phyloP scores from a whole-genome alignment of 2,329 filamentous ascomycete genomes.

The Colletotrichum lindemuthianum region DNA sequence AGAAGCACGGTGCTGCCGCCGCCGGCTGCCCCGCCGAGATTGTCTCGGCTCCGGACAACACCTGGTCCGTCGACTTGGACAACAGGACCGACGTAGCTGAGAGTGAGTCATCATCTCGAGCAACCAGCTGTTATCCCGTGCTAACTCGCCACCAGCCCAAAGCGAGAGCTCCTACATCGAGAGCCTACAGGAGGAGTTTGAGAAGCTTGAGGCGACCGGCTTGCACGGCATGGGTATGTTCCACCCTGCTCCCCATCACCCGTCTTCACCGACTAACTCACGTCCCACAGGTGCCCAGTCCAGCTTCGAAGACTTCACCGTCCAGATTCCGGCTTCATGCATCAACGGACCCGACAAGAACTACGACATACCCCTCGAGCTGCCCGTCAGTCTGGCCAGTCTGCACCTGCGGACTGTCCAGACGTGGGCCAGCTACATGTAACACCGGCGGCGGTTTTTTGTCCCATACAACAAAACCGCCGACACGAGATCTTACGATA shows the following conservation, averaged over 20 bases:
- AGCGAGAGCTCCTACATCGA: conserved; percentile 29
- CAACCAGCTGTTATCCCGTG: fast-evolving
- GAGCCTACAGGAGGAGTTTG: conserved; percentile 12
- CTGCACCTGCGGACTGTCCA: conserved; percentile 32
- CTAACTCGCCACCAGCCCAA: conserved; percentile 11
- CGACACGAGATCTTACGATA: conserved; percentile 23
- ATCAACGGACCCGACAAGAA: conserved; percentile 20
- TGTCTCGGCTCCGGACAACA: conserved; percentile 19
- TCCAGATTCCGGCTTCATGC: conserved; percentile 30
- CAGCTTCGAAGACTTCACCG: conserved; percentile 19
- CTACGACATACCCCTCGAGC: conserved; percentile 21
- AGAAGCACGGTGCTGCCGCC: conserved; percentile 26
- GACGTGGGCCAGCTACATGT: conserved; percentile 30
- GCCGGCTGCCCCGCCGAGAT: conserved; percentile 21
- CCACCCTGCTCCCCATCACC: no score
- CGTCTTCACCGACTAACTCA: neutral
- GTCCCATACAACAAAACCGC: conserved; percentile 16
- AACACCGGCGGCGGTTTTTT: conserved; percentile 31
- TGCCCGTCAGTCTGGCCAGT: conserved; percentile 32
- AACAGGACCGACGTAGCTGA: conserved; percentile 33
- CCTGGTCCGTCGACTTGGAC: conserved; percentile 22
- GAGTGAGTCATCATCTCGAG: neutral
- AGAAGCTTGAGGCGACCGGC: conserved; percentile 25
- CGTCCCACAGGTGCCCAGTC: conserved; percentile 1
- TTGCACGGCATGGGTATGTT: conserved; percentile 23